These are phyloP conservation scores for Cyamopsis tetragonoloba DNA, from an alignment of 306 rosid genomes.

Conservation along the genomic window DNA sequence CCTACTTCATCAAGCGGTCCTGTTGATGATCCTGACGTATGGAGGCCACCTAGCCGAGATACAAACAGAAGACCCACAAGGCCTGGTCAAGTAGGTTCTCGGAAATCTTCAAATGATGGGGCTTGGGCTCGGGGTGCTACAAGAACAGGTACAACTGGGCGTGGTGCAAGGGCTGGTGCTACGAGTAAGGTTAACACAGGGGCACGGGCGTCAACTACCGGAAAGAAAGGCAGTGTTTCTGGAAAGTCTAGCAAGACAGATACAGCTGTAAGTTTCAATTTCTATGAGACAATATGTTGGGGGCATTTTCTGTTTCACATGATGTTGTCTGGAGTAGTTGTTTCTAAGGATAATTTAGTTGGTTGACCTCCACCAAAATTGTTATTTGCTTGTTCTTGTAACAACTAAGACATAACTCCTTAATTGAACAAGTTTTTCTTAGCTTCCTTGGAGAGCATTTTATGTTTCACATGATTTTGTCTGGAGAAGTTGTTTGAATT, in stretches of 20 bases:
- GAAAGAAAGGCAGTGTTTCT: slow-evolving; percentile 54
- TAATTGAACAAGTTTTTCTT: neutral
- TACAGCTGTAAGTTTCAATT: slow-evolving; percentile 55
- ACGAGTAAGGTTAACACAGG: slow-evolving; percentile 56
- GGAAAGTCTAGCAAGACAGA: slow-evolving; percentile 73
- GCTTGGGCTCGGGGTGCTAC: slow-evolving; percentile 80
- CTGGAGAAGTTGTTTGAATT: neutral
- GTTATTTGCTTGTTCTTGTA: neutral
- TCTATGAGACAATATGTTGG: neutral
- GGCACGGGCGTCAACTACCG: slow-evolving; percentile 53
- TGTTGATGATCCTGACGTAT: slow-evolving; percentile 88
- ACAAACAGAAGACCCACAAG: slow-evolving; percentile 63
- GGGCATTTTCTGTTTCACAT: neutral
- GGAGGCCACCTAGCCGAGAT: slow-evolving; percentile 96
- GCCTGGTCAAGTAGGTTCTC: slow-evolving; percentile 29
- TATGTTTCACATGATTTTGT: neutral
- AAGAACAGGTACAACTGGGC: slow-evolving; percentile 50
- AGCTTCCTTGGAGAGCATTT: neutral
- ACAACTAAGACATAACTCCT: too few species aligned
- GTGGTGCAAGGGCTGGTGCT: slow-evolving; percentile 60
- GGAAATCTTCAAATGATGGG: slow-evolving; percentile 80
- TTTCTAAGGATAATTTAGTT: slow-evolving; percentile 6
- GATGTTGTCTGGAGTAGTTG: neutral
- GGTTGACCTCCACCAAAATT: neutral
- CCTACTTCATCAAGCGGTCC: slow-evolving; percentile 76